Percentiles rank a stretch among this genome's conserved stretches.
phyloP scores from a whole-genome alignment of 345 rosid genomes.

The Rubroshorea leprosula region DNA sequence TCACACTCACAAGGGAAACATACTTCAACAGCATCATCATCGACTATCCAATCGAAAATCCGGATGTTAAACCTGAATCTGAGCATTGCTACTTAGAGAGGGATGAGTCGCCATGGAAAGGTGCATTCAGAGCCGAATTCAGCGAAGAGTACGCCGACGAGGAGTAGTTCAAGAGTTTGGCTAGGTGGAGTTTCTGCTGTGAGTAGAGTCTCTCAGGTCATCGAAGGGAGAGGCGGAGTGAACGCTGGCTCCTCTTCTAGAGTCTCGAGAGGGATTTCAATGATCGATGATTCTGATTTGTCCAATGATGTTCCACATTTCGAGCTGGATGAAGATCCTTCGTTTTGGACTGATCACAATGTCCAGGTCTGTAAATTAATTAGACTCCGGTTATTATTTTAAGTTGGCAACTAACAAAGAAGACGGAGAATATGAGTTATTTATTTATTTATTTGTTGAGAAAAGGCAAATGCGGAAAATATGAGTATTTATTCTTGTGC shows the following conservation, averaged over 20 bases:
- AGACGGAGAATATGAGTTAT: too few relatives aligned
- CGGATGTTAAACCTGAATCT: conserved; percentile 19
- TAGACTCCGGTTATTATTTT: conserved; percentile 1
- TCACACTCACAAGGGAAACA: too few relatives aligned
- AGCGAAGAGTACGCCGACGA: conserved; percentile 65
- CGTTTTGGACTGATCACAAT: conserved; percentile 81
- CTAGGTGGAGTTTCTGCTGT: conserved; percentile 39
- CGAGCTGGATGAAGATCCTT: conserved; percentile 64
- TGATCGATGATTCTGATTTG: conserved; percentile 31
- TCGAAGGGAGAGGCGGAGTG: conserved; percentile 46
- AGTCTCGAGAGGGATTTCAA: conserved; percentile 41
- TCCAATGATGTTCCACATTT: conserved; percentile 49
- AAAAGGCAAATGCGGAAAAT: too few relatives aligned
- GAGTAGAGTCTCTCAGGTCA: conserved; percentile 26
- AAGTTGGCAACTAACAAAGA: too few relatives aligned
- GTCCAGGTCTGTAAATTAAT: conserved; percentile 84
- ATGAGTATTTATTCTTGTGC: too few relatives aligned
- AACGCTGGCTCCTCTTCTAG: conserved; percentile 36
- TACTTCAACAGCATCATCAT: too few relatives aligned
- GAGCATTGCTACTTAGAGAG: conserved; percentile 38
- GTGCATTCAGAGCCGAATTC: conserved; percentile 59
- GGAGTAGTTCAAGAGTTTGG: conserved; percentile 51
- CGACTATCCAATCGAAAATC: conserved; percentile 25
- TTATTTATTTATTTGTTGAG: too few relatives aligned
- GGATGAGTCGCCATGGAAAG: conserved; percentile 39